Conservation (phyloP, 139 green algal species). For the Chlorella sp. region DNA sequence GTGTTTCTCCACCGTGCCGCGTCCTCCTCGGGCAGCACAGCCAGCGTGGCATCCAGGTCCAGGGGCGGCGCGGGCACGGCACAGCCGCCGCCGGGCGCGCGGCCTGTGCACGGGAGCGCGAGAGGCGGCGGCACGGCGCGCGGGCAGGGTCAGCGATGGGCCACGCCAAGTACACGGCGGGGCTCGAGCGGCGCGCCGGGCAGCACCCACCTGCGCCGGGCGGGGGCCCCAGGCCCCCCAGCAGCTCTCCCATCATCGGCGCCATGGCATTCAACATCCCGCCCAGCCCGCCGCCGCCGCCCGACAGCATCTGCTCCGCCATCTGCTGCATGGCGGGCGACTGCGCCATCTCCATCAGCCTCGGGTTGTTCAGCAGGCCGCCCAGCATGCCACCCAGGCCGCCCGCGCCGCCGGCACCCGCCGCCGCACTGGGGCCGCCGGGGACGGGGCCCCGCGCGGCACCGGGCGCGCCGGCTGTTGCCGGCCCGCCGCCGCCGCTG, state of each 20-base stretch:
- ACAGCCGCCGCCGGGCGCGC: not conserved
- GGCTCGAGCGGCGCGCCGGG: not conserved
- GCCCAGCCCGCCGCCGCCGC: constrained; percentile 11
- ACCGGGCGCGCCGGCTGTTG: too few species aligned
- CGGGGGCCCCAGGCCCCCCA: not conserved
- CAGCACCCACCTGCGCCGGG: not conserved
- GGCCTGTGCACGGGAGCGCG: not conserved
- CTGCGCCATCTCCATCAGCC: constrained; percentile 27
- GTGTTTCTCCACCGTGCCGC: constrained; percentile 7
- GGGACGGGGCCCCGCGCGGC: too few species aligned
- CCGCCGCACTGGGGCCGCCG: too few species aligned
- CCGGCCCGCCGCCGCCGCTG: too few species aligned
- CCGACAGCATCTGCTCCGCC: constrained; percentile 18
- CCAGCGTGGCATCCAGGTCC: constrained; percentile 3
- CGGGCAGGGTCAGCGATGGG: not conserved
- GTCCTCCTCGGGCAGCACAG: constrained; percentile 12
- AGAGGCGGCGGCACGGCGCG: not conserved
- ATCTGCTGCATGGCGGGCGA: constrained; percentile 41
- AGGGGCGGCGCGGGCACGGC: not conserved
- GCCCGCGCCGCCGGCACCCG: constrained; percentile 13
- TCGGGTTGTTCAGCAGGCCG: constrained; percentile 23
- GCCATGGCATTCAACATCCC: constrained; percentile 24
- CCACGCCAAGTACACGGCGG: not conserved
- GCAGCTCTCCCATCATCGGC: constrained; percentile 21
- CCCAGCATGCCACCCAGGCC: constrained; percentile 23